Evolutionary conservation across 768 basidiomycete genomes (phyloP).

Genomic region (Boletus vermiculosoides): DNA sequence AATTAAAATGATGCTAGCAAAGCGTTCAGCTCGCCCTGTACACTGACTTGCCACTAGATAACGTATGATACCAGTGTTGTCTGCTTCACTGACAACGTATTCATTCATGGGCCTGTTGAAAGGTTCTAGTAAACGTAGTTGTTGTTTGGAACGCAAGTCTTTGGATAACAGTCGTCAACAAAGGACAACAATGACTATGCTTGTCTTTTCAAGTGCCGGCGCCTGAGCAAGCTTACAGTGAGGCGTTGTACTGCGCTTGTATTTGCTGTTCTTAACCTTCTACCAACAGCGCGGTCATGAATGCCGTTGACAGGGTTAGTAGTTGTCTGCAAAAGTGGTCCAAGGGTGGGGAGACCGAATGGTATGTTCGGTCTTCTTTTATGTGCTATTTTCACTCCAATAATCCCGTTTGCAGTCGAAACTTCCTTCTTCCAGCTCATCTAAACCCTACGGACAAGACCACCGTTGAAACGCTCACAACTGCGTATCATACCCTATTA

Average conservation of each 20-base stretch:
- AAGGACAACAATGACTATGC: conserved; percentile 25
- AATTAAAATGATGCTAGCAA: neutral
- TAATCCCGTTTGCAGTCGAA: conserved; percentile 46
- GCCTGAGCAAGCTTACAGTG: conserved; percentile 15
- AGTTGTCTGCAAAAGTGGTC: conserved; percentile 53
- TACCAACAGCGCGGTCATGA: conserved; percentile 42
- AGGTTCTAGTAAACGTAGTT: neutral
- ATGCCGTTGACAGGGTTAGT: conserved; percentile 55
- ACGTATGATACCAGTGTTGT: neutral
- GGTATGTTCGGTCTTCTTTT: conserved; percentile 40
- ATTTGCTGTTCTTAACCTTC: conserved; percentile 10
- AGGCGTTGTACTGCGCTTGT: conserved; percentile 16
- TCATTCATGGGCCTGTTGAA: neutral
- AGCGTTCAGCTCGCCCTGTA: neutral
- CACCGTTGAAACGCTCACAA: conserved; percentile 56
- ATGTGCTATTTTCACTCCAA: conserved; percentile 17
- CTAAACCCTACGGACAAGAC: conserved; percentile 54
- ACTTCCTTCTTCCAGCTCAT: conserved; percentile 58
- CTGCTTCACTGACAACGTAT: neutral
- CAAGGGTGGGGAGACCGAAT: conserved; percentile 59
- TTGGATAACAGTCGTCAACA: conserved; percentile 30
- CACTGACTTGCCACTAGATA: neutral
- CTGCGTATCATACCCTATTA: conserved; percentile 68
- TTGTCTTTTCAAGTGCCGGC: conserved; percentile 20
- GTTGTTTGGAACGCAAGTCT: conserved; percentile 21